Conservation (phyloP, 768 basidiomycete genomes). For the Suillus bovinus region DNA sequence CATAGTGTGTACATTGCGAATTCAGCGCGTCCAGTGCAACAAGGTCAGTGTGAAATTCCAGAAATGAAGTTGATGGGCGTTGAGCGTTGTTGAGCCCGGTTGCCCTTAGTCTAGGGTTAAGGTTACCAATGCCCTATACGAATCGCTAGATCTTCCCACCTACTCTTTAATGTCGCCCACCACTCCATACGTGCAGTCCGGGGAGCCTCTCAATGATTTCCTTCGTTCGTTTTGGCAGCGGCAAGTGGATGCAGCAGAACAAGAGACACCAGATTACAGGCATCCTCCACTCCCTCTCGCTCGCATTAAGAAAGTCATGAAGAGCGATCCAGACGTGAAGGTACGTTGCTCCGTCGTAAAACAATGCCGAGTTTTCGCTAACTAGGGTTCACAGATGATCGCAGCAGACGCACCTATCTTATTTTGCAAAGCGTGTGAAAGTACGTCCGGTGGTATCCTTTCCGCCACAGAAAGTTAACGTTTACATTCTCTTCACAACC, state of each 20-base stretch:
- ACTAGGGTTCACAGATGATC: constrained; percentile 72
- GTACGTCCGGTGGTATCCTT: constrained; percentile 50
- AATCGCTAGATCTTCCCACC: constrained; percentile 9
- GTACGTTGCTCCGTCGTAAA: constrained; percentile 44
- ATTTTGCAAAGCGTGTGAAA: constrained; percentile 98
- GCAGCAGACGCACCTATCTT: constrained; percentile 96
- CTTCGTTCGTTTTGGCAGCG: constrained; percentile 88
- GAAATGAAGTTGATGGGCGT: neutral
- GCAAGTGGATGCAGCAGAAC: constrained; percentile 83
- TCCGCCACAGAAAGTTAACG: neutral
- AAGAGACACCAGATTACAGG: constrained; percentile 84
- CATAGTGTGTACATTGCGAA: too few species aligned
- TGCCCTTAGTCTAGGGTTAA: constrained; percentile 29
- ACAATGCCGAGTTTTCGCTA: constrained; percentile 7
- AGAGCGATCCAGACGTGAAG: constrained; percentile 96
- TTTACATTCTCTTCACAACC: neutral
- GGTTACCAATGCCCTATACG: constrained; percentile 15
- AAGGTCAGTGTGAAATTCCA: neutral
- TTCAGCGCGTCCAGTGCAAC: neutral
- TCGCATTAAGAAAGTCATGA: constrained; percentile 99
- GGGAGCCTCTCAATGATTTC: constrained; percentile 86
- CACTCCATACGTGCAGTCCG: constrained; percentile 75
- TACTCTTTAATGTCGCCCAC: constrained; percentile 31
- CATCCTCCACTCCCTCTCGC: constrained; percentile 91
- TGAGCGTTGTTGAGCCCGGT: too few species aligned